Evolutionary conservation across 768 basidiomycete species (phyloP).

Genomic region (Pleurotus salmoneostramineus): DNA sequence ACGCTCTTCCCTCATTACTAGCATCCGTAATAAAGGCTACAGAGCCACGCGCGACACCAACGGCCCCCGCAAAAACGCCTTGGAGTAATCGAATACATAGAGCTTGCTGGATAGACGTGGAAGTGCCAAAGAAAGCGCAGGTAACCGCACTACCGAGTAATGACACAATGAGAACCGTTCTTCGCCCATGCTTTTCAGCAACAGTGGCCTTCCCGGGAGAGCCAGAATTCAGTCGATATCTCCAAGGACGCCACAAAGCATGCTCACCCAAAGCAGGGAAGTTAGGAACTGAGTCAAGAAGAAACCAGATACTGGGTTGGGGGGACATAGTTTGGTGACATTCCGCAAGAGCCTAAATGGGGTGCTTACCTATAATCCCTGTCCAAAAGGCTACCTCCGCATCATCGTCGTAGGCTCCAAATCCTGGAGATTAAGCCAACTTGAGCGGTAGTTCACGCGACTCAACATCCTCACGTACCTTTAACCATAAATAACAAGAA

Average conservation of each 20-base stretch:
- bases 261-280: constrained; percentile 82
- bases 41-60: constrained; percentile 90
- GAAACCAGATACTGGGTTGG: constrained; percentile 64
- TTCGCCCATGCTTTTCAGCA: constrained; percentile 86
- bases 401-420: constrained; percentile 69
- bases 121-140: constrained; percentile 75
- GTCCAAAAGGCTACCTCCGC: constrained; percentile 88
- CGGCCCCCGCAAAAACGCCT: constrained; percentile 89
- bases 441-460: background rate
- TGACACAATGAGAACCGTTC: constrained; percentile 80
- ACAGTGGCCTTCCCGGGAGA: constrained; percentile 68
- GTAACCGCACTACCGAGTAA: constrained; percentile 82
- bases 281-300: constrained; percentile 97
- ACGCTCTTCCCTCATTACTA: constrained; percentile 92
- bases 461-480: constrained; percentile 34
- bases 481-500: constrained; percentile 96
- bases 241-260: constrained; percentile 3
- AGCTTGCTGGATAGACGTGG: constrained; percentile 73
- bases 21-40: constrained; percentile 86
- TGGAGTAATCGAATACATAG: constrained; percentile 84
- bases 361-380: constrained; percentile 68
- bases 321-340: constrained; percentile 11
- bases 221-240: constrained; percentile 10
- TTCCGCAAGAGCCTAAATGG: background rate
- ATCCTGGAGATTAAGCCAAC: constrained; percentile 37